Conservation (phyloP, 495 filamentous ascomycete genomes). For the Patellaria atrata region DNA sequence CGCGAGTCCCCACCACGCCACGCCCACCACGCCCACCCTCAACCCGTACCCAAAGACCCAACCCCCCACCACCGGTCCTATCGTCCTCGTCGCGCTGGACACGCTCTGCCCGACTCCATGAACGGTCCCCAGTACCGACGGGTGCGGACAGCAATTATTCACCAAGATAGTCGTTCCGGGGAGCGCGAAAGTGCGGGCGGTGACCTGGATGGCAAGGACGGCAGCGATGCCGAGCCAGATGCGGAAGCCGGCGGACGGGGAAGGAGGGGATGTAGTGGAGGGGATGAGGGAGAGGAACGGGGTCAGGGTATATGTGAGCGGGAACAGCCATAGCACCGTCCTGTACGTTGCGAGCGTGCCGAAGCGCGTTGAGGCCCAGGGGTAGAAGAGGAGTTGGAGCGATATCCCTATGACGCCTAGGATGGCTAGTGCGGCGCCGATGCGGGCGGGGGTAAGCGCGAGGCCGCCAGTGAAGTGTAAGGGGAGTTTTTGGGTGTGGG, state of each 20-base stretch:
- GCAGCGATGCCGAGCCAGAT: conserved; percentile 48
- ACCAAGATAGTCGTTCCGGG: conserved; percentile 55
- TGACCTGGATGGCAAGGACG: conserved; percentile 52
- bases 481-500: conserved; percentile 30
- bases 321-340: conserved; percentile 46
- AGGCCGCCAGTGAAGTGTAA: conserved; percentile 61
- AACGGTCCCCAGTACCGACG: conserved; percentile 48
- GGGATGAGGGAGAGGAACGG: conserved; percentile 55
- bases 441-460: conserved; percentile 48
- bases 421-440: conserved; percentile 55
- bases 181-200: conserved; percentile 56
- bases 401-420: conserved; percentile 56
- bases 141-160: conserved; percentile 51
- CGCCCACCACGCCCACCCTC: conserved; percentile 48
- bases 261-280: conserved; percentile 17
- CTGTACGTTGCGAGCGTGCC: conserved; percentile 49
- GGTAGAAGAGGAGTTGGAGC: conserved; percentile 58
- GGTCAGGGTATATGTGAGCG: conserved; percentile 47
- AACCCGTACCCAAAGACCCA: conserved; percentile 50
- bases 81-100: conserved; percentile 40
- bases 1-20: conserved; percentile 58
- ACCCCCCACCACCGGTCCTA: conserved; percentile 53
- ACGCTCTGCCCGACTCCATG: conserved; percentile 57
- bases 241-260: conserved; percentile 42
- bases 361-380: conserved; percentile 40